Percentiles rank a stretch among this genome's conserved stretches.
Conservation (phyloP, 805 yeast genomes). For the Starmerella khaoyaiensis region DNA sequence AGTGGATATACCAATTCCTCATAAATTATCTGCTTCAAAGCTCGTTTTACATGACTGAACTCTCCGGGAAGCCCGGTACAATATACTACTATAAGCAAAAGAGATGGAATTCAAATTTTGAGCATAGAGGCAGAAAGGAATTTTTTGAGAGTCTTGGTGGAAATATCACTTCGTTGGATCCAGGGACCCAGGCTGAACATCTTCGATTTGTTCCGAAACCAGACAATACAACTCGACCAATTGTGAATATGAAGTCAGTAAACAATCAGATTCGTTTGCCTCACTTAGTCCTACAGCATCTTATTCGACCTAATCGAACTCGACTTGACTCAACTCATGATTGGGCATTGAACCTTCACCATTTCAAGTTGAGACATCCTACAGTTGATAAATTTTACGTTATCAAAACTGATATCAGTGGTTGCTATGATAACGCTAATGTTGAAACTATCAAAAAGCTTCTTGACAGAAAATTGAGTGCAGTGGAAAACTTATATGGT, state of each 20-base stretch:
- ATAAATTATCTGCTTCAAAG: slow-evolving; percentile 37
- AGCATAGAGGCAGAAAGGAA: slow-evolving; percentile 29
- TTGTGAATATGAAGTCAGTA: slow-evolving; percentile 17
- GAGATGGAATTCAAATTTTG: slow-evolving; percentile 31
- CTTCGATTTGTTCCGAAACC: slow-evolving; percentile 18
- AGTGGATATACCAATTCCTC: slow-evolving; percentile 45
- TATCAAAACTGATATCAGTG: slow-evolving; percentile 60
- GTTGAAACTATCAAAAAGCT: slow-evolving; percentile 9
- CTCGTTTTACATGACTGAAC: slow-evolving; percentile 58
- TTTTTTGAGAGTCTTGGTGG: slow-evolving; percentile 24
- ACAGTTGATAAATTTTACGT: slow-evolving; percentile 33
- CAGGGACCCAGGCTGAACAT: slow-evolving; percentile 37
- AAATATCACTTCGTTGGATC: slow-evolving; percentile 11
- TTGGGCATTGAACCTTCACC: slow-evolving; percentile 27
- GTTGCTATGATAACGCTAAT: slow-evolving; percentile 60
- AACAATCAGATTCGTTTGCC: slow-evolving; percentile 5
- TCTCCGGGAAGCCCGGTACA: slow-evolving; percentile 20
- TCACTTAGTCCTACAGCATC: slow-evolving; percentile 28
- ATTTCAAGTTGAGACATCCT: slow-evolving; percentile 29
- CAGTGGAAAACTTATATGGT: not conserved
- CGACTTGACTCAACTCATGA: slow-evolving; percentile 29
- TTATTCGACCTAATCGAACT: slow-evolving; percentile 28
- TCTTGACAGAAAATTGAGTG: not conserved
- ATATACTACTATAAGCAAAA: slow-evolving; percentile 14
- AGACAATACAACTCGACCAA: slow-evolving; percentile 12